Percentiles rank a stretch among this genome's conserved stretches.
Conservation (phyloP, 2,329 filamentous ascomycete species). For the Lachnellula cervina region DNA sequence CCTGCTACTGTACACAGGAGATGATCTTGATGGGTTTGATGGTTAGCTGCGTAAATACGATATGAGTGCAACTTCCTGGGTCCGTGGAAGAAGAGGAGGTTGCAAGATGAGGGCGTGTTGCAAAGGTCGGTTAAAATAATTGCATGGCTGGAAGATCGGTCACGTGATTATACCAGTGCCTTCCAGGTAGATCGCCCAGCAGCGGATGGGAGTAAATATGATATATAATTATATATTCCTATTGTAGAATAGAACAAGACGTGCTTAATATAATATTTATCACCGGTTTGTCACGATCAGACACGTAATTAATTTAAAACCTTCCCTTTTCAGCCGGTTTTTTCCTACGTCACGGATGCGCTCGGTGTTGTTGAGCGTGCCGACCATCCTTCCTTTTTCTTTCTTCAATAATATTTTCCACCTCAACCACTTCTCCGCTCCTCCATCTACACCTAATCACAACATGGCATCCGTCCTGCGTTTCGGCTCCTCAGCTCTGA, state of each 20-base stretch:
- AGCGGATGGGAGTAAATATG: no score
- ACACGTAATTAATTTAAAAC: not conserved
- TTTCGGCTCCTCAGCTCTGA: conserved; percentile 75
- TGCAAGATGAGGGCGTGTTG: not conserved
- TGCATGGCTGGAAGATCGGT: no score
- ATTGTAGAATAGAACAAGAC: no score
- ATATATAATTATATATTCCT: no score
- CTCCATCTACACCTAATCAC: conserved; percentile 30
- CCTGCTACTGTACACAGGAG: not conserved
- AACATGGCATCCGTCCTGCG: conserved; percentile 82
- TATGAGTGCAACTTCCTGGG: not conserved
- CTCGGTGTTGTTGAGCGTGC: not conserved
- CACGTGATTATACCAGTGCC: no score
- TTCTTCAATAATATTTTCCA: conserved; percentile 29
- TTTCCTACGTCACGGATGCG: not conserved
- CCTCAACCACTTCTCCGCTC: conserved; percentile 21
- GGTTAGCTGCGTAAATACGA: not conserved
- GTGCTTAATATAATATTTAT: no score
- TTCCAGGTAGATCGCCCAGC: no score
- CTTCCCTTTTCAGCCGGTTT: not conserved
- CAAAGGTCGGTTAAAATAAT: not conserved
- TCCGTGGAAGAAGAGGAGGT: not conserved
- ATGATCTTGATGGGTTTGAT: not conserved
- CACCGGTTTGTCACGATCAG: no score
- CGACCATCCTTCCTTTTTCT: not conserved